phyloP scores from a whole-genome alignment of 208 protist species.

The Wallacemonas collosoma region DNA sequence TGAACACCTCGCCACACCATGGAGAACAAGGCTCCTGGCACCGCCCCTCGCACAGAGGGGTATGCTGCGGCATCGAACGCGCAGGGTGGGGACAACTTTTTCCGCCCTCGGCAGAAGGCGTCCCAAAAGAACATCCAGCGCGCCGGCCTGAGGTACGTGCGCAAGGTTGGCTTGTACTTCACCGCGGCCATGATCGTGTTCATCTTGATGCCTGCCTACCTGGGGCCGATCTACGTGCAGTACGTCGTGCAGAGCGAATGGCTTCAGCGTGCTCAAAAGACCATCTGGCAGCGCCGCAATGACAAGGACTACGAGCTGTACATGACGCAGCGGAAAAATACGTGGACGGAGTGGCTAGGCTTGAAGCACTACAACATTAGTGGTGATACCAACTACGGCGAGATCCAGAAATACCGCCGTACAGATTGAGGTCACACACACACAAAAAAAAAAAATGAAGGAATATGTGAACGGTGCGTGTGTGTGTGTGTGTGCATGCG shows the following conservation, averaged over 20 bases:
- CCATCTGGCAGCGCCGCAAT: conserved; percentile 83
- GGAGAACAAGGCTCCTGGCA: conserved; percentile 86
- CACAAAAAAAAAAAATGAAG: background rate
- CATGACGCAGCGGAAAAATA: conserved; percentile 90
- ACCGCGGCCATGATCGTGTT: conserved; percentile 44
- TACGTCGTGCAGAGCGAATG: conserved; percentile 77
- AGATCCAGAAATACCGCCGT: conserved; percentile 72
- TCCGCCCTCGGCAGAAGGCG: conserved; percentile 56
- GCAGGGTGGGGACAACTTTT: conserved; percentile 74
- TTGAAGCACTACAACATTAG: conserved; percentile 89
- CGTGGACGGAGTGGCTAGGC: conserved; percentile 81
- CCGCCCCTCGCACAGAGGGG: conserved; percentile 53
- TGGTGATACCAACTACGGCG: conserved; percentile 72
- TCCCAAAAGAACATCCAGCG: conserved; percentile 70
- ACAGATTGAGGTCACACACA: background rate
- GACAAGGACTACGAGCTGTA: conserved; percentile 85
- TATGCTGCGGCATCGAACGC: conserved; percentile 51
- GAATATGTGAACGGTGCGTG: background rate
- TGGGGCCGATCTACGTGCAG: conserved; percentile 73
- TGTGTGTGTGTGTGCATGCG: background rate
- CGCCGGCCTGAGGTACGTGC: conserved; percentile 63
- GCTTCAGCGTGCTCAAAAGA: conserved; percentile 70
- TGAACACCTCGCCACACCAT: conserved; percentile 22
- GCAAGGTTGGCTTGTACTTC: conserved; percentile 56
- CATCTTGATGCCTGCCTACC: conserved; percentile 56